A percentile compares a stretch with the other conserved stretches of the same genome.
These are phyloP conservation scores for Cyberlindnera nakhonratchasimensis DNA, from an alignment of 805 yeast genomes.

Conservation along the genomic window DNA sequence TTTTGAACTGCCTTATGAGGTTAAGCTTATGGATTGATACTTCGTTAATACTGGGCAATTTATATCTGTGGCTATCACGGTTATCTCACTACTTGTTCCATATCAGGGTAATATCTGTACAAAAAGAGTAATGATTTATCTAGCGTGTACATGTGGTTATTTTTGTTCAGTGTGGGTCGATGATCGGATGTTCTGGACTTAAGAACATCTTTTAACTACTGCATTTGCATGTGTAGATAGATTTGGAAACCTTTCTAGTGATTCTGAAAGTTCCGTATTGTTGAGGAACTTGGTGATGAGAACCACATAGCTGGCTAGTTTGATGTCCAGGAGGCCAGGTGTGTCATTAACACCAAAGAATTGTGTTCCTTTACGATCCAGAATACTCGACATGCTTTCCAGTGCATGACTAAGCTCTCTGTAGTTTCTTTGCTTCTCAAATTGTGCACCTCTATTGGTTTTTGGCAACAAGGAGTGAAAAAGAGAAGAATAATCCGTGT, in stretches of 20 bases:
- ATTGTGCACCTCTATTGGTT: conserved; percentile 9
- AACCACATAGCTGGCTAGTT: conserved; percentile 31
- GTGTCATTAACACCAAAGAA: conserved; percentile 16
- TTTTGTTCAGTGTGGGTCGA: background rate
- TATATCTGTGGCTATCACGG: too few species aligned
- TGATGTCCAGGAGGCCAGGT: conserved; percentile 30
- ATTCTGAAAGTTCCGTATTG: conserved; percentile 2
- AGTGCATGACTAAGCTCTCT: conserved; percentile 25
- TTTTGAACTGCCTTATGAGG: too few species aligned
- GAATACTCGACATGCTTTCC: conserved; percentile 25
- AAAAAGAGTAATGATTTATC: too few species aligned
- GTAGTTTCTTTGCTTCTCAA: conserved; percentile 20
- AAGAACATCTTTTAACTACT: conserved; percentile 15
- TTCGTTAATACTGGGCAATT: too few species aligned
- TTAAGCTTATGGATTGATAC: too few species aligned
- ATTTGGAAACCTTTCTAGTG: conserved; percentile 8
- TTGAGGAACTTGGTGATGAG: conserved; percentile 25
- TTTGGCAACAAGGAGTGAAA: conserved; percentile 8
- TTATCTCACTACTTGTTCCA: too few species aligned
- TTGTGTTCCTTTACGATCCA: conserved; percentile 16
- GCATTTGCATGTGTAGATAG: conserved; percentile 20
- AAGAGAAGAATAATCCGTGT: conserved; percentile 1
- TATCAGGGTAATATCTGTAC: too few species aligned
- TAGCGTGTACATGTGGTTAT: background rate
- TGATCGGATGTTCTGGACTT: background rate